These are phyloP conservation scores for Neurospora sp. DNA, from an alignment of 495 filamentous ascomycete species.

Conservation along the genomic window DNA sequence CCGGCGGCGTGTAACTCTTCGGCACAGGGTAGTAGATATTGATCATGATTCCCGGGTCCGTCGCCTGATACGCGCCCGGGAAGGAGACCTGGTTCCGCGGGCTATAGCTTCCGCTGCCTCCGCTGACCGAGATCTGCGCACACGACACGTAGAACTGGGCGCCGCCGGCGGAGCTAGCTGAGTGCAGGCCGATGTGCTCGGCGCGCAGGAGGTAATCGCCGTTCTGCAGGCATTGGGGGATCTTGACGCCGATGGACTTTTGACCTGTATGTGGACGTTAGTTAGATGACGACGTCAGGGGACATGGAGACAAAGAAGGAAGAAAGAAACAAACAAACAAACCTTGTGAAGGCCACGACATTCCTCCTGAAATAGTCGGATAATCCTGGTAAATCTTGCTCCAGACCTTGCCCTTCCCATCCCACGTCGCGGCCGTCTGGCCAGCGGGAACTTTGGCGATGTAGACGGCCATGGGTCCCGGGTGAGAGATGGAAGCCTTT, in stretches of 20 bases:
- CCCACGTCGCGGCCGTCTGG: slow-evolving; percentile 33
- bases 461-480: slow-evolving; percentile 42
- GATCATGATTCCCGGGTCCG: slow-evolving; percentile 36
- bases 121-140: slow-evolving; percentile 33
- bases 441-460: slow-evolving; percentile 44
- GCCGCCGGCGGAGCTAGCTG: slow-evolving; percentile 30
- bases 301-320: not conserved
- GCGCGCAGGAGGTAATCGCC: slow-evolving; percentile 52
- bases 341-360: slow-evolving; percentile 40
- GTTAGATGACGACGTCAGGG: not conserved
- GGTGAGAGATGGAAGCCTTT: slow-evolving; percentile 37
- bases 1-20: slow-evolving; percentile 28
- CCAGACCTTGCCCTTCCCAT: slow-evolving; percentile 42
- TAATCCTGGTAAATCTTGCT: slow-evolving; percentile 44
- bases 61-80: slow-evolving; percentile 33
- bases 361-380: slow-evolving; percentile 21
- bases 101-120: slow-evolving; percentile 27
- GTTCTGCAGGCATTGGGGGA: slow-evolving; percentile 38
- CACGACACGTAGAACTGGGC: slow-evolving; percentile 49
- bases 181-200: slow-evolving; percentile 48
- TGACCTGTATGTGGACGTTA: slow-evolving; percentile 8
- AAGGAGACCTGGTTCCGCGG: slow-evolving; percentile 30
- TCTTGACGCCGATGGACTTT: slow-evolving; percentile 29
- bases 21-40: slow-evolving; percentile 40
- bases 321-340: not conserved